A percentile compares a stretch with the other conserved stretches of the same genome.
Conservation (phyloP, 2,329 filamentous ascomycete species). For the Plenodomus biglobosus region DNA sequence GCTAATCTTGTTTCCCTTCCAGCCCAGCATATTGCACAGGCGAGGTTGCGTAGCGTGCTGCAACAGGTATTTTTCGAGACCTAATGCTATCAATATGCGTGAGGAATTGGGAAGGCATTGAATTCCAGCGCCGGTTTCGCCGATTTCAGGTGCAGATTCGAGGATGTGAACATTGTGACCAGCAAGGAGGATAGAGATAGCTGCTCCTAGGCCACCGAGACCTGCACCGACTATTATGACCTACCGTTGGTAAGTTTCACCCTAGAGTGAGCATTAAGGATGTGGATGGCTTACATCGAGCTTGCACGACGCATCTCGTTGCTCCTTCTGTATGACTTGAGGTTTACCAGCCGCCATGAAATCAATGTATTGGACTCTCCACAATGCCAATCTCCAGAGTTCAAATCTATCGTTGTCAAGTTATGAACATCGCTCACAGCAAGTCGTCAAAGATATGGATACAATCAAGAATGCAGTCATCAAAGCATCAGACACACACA, state of each 20-base stretch:
- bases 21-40: slow-evolving; percentile 54
- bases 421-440: no score
- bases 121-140: slow-evolving; percentile 56
- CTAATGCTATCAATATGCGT: slow-evolving; percentile 54
- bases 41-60: slow-evolving; percentile 48
- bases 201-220: slow-evolving; percentile 56
- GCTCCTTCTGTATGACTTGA: slow-evolving; percentile 27
- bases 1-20: slow-evolving; percentile 55
- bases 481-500: no score
- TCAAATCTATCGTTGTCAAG: no score
- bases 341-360: slow-evolving; percentile 33
- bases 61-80: slow-evolving; percentile 48
- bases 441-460: no score
- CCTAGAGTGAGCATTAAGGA: no score
- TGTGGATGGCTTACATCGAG: slow-evolving; percentile 25
- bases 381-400: no score
- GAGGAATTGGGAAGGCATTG: slow-evolving; percentile 54
- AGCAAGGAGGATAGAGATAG: slow-evolving; percentile 51
- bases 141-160: slow-evolving; percentile 52
- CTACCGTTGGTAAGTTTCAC: slow-evolving; percentile 10
- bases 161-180: slow-evolving; percentile 54
- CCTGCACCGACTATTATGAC: slow-evolving; percentile 59
- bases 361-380: slow-evolving; percentile 11
- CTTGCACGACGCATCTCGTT: slow-evolving; percentile 25
- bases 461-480: no score